A percentile compares a stretch with the other conserved stretches of the same genome.
phyloP scores from a whole-genome alignment of 1,284 basidiomycete genomes.

The Leucoagaricus sp. region DNA sequence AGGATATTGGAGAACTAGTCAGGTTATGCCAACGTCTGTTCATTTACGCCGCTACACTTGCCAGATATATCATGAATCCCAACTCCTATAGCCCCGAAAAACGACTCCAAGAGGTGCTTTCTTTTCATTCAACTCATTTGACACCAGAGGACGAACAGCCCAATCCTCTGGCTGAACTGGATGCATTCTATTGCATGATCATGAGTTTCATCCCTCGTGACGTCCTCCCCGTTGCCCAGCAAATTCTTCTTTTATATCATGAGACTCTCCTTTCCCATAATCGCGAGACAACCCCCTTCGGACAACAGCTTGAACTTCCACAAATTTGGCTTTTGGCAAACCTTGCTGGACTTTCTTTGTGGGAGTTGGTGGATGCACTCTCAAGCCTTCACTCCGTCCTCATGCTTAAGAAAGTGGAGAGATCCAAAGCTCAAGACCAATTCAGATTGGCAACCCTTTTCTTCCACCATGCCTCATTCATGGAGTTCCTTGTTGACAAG shows the following conservation, averaged over 20 bases:
- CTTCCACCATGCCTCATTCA: neutral
- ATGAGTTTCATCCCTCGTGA: neutral
- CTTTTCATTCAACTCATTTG: neutral
- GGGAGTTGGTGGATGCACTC: neutral
- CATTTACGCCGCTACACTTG: conserved; percentile 21
- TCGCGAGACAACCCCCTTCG: too few relatives aligned
- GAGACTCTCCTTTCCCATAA: neutral
- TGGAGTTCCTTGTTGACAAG: neutral
- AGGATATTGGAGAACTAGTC: conserved; percentile 12
- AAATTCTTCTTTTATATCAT: neutral
- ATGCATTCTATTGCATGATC: neutral
- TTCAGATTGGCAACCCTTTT: neutral
- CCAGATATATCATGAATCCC: conserved; percentile 8
- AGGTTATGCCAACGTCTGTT: conserved; percentile 20
- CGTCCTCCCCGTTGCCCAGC: neutral
- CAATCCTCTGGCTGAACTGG: neutral
- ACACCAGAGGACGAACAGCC: neutral
- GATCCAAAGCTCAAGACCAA: neutral
- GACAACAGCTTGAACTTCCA: neutral
- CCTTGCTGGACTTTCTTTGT: neutral
- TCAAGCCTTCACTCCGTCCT: neutral
- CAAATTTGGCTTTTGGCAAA: neutral
- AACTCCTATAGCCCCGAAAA: neutral
- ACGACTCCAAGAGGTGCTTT: neutral
- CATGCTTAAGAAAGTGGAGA: neutral